Evolutionary conservation across 2,329 filamentous ascomycete species (phyloP), one percentile per base, ranked within the genome.

Genomic region (Alternaria sp.): DNA sequence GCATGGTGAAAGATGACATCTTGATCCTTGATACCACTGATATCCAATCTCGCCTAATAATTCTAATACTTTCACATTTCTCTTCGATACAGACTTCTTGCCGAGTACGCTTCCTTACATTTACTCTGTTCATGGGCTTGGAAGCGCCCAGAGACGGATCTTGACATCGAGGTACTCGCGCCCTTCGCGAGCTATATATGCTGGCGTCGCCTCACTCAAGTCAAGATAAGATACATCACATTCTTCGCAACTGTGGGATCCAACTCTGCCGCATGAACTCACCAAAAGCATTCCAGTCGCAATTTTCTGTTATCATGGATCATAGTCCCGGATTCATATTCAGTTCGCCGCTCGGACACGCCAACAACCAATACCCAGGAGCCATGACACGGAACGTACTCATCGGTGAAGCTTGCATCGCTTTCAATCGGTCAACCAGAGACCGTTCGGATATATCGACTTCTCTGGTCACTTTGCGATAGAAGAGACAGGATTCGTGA

Each of bases 141-240:
- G 14, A 53, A 6, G 20, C n/a, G 44, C n/a, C 49, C 25, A 50
- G 47, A 26, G 41, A 12, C 20, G 18, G 58, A 28, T 15, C 49
- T 12, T 50, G 58, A 61, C 58, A 61, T 58, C 44, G 30, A 57
- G 58, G 58, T 57, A 58, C 58, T 61, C 58, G 53, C 47, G 15
- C 14, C 15, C 45, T 33, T 20, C 12, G 54, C 47, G 11, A 25
- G 23, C 53, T 58, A 57, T 21, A 57, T 57, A 61, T 44, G 45
- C 11, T 26, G 20, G 25, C 25, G 28, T 37, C 53, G 20, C 28
- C 45, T n/a, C n/a, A 47, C 18, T 50, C 41, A 3, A 10, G 7
- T 44, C 44, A 28, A 25, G 5, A 44, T 20, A 15, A 25, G 5
- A 44, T 20, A 20, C 21, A 14, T 6, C 6, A 10, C n/a, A n/a